Percentiles rank a stretch among this genome's conserved stretches.
Conservation (phyloP, 129 eudicot genomes). For the Rutidosis leptorrhynchoides region DNA sequence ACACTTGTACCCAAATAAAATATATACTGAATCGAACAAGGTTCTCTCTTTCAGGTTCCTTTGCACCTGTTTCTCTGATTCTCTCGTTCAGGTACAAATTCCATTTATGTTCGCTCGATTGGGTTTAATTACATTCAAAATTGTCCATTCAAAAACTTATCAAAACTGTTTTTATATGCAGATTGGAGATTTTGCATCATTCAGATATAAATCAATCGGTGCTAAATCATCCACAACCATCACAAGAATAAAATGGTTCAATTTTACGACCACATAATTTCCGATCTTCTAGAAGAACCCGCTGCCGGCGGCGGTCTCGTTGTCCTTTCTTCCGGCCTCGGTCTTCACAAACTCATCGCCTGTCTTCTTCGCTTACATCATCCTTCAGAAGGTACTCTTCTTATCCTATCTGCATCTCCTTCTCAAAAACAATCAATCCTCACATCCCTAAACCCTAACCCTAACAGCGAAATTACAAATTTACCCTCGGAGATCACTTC, state of each 20-base stretch:
- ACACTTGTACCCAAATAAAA: too few species aligned
- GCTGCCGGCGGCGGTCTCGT: conserved; percentile 61
- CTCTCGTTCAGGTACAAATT: too few species aligned
- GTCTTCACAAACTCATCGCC: conserved; percentile 59
- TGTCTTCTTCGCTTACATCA: conserved; percentile 64
- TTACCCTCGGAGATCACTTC: conserved; percentile 64
- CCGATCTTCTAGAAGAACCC: conserved; percentile 70
- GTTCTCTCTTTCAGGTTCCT: too few species aligned
- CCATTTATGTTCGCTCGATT: too few species aligned
- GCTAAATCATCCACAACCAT: too few species aligned
- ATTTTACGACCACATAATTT: conserved; percentile 71
- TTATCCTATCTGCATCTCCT: conserved; percentile 68
- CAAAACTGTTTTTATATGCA: too few species aligned
- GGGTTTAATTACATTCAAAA: too few species aligned
- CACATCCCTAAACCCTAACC: conserved; percentile 39
- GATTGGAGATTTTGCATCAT: too few species aligned
- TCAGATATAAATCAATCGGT: too few species aligned
- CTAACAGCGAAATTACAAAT: conserved; percentile 16
- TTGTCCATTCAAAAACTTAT: too few species aligned
- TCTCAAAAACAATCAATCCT: conserved; percentile 55
- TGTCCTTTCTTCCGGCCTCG: conserved; percentile 68
- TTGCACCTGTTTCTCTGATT: too few species aligned
- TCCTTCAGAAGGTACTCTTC: conserved; percentile 63
- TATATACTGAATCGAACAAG: too few species aligned
- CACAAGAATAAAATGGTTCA: conserved; percentile 44